Base-by-base conservation (phyloP, 2,329 filamentous ascomycete genomes). In the Chrysoporthe deuterocubensis region DNA sequence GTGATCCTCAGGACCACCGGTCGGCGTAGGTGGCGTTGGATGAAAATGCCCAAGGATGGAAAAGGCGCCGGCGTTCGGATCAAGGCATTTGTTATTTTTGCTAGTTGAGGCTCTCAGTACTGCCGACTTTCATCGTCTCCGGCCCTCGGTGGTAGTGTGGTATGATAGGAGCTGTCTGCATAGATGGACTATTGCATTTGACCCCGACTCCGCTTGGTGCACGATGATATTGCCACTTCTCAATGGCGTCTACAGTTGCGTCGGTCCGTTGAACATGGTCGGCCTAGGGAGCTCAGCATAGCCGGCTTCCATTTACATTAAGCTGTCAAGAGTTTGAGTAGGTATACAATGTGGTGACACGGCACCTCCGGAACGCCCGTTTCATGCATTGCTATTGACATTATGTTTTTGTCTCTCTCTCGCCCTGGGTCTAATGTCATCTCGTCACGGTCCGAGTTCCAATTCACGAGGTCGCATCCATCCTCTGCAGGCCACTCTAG, bases 21-120 rank as follows among this genome's bases (percentile, higher is more conserved):
- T 11, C 8, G 50, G 62, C 42, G 52, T 5, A 64, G 32, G n/a
- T 37, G 62, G 62, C 52, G 62, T 64, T 64, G 48, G 14, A 48
- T 9, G 26, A 57, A 21, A 21, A 37, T 40, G 14, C 16, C 13
- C 37, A 44, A 21, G 50, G 40, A 32, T 54, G 50, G 50, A 37
- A n/a, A 57, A 32, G 26, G 26, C 2, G 13, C n/a, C 14, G 52
- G 50, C 50, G 52, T 46, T 56, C 11, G 13, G 8, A 32, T 18
- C 26, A 46, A 11, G 59, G 43, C 13, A 50, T 42, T 34, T 42
- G 5, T n/a, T 37, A 4, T 58, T 13, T n/a, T 42, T 26, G 40
- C 56, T 6, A 40, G 34, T 18, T n/a, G 5, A 58, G 34, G 32
- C 26, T 32, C 14, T 26, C 14, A 13, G 13, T 21, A 21, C 48